These are phyloP conservation scores for Leccinum disarticulatum DNA, from an alignment of 768 basidiomycete genomes.

Conservation along the genomic window DNA sequence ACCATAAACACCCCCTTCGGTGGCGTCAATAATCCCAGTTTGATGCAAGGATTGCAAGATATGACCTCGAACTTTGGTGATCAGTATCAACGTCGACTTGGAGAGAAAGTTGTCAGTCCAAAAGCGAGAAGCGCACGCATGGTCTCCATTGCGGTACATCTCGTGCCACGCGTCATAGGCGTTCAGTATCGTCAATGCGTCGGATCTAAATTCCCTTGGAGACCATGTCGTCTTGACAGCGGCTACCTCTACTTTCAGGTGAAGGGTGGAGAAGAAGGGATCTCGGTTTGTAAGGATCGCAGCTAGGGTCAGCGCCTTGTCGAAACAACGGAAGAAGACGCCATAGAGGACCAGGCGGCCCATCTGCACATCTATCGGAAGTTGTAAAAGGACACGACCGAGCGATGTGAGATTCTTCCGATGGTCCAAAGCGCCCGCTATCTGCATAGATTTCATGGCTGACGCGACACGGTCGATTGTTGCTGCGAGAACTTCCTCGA, in stretches of 20 bases:
- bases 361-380: constrained; percentile 89
- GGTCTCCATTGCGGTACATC: constrained; percentile 66
- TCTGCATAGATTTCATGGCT: constrained; percentile 75
- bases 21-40: constrained; percentile 80
- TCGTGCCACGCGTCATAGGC: constrained; percentile 85
- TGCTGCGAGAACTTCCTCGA: constrained; percentile 82
- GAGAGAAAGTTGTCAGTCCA: constrained; percentile 85
- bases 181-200: constrained; percentile 72
- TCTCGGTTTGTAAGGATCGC: constrained; percentile 88
- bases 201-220: constrained; percentile 75
- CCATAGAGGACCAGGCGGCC: constrained; percentile 89
- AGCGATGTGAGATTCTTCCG: constrained; percentile 79
- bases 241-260: constrained; percentile 68
- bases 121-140: constrained; percentile 68
- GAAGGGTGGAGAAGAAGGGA: constrained; percentile 84
- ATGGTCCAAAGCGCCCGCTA: constrained; percentile 84
- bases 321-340: constrained; percentile 89
- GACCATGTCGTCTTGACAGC: constrained; percentile 78
- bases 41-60: constrained; percentile 74
- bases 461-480: constrained; percentile 84
- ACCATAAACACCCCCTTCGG: constrained; percentile 56
- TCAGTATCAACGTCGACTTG: constrained; percentile 78
- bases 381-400: constrained; percentile 82
- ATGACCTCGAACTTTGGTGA: constrained; percentile 78
- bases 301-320: constrained; percentile 85